Evolutionary conservation across 2,329 filamentous ascomycete species (phyloP), one percentile per base, ranked within the genome.

Genomic region (Fusarium begoniae): DNA sequence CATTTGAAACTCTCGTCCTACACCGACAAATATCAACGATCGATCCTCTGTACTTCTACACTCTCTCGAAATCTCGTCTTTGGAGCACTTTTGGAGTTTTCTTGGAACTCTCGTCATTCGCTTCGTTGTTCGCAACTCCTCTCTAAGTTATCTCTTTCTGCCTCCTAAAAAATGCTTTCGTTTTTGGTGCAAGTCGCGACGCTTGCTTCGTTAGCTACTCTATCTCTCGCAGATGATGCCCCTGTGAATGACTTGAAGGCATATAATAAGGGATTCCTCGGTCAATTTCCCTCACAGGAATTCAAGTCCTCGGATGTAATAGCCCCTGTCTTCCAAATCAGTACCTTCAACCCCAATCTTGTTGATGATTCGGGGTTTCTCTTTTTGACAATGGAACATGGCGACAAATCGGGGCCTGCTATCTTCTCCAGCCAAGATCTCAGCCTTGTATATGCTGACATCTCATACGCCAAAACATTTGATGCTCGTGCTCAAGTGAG

Each of bases 401-500:
- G 37, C 26, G 65, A 66, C 20, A 75, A 73, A 53, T 67, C 73
- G 18, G 75, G 75, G 7, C 75, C 75, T n/a, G 65, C 58, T 32
- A 73, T 77, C 30, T 77, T 77, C 65, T 77, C 75, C 18, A 75
- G 73, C 59, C 74, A 66, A 48, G 75, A 75, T 14, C 65, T 77
- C 37, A 77, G 73, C 38, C 75, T 77, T 17, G 67, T 77, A 8
- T 77, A 77, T 44, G 73, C 75, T 26, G 70, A 77, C 37, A 53
- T 74, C 43, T 68, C 62, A 24, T 75, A 76, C 40, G 55, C 66
- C 10, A 55, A 44, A 18, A 63, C 73, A 48, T 77, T 74, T n/a
- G 70, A 77, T 64, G 70, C 73, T 43, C 75, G 75, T 7, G 70
- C 67, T 14, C 75, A 77, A 24, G 61, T 68, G n/a, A 67, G 40